A percentile compares a stretch with the other conserved stretches of the same genome.
Evolutionary conservation across 441 rosid genomes (phyloP).

Genomic region (Erodium texanum): DNA sequence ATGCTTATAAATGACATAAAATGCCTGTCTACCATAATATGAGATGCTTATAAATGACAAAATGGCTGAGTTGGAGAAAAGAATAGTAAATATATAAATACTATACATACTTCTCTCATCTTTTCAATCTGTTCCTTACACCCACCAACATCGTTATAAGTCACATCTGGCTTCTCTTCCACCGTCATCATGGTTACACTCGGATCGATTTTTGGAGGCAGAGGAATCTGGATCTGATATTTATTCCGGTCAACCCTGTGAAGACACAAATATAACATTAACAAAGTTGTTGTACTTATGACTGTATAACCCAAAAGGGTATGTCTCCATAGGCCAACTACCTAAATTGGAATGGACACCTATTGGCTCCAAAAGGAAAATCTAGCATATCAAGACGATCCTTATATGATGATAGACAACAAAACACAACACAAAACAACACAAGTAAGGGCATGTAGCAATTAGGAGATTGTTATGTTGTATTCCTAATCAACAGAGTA

Average conservation of each 20-base stretch:
- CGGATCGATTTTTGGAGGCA: slow-evolving; percentile 97
- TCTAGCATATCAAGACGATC: neutral
- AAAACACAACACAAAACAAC: no score
- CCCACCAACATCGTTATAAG: slow-evolving; percentile 97
- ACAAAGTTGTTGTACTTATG: neutral
- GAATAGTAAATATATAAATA: neutral
- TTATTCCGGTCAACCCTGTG: slow-evolving; percentile 86
- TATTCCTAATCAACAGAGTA: neutral
- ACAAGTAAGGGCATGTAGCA: neutral
- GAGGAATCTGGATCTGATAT: slow-evolving; percentile 93
- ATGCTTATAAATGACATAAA: neutral
- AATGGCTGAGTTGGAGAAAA: neutral
- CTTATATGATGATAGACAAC: neutral
- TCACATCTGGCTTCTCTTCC: slow-evolving; percentile 97
- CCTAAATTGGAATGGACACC: neutral
- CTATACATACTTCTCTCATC: slow-evolving; percentile 1
- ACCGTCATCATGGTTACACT: slow-evolving; percentile 99
- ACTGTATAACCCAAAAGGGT: neutral
- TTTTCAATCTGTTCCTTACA: slow-evolving; percentile 42
- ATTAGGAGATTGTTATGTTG: neutral
- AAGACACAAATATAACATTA: neutral
- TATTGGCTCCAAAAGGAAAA: neutral
- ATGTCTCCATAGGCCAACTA: neutral
- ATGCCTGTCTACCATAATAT: neutral
- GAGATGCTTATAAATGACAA: neutral